Conservation (phyloP, 164 flowering plant species). For the Chloranthus sessilifolius region DNA sequence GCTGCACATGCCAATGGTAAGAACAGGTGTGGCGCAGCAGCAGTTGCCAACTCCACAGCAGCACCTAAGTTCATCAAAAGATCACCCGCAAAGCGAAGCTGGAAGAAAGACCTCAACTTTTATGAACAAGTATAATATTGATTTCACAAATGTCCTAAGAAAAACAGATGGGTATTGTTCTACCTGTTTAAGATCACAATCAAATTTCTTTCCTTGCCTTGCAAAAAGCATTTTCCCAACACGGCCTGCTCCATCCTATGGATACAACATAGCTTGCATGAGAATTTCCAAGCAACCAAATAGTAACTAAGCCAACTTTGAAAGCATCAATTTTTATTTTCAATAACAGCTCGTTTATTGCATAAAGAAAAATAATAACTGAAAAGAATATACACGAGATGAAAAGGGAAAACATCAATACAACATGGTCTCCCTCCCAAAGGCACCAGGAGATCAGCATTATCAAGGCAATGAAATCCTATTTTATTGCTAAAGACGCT, state of each 20-base stretch:
- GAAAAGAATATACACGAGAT: no score
- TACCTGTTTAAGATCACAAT: conserved; percentile 97
- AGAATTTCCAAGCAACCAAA: no score
- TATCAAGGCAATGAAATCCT: no score
- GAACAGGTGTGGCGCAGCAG: conserved; percentile 91
- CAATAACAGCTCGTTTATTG: no score
- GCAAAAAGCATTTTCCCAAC: conserved; percentile 96
- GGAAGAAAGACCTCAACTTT: conserved; percentile 15
- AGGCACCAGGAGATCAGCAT: no score
- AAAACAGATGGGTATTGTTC: background rate
- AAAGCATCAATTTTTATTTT: no score
- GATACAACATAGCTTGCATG: background rate
- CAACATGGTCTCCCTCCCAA: no score
- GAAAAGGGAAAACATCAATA: no score
- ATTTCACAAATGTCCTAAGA: background rate
- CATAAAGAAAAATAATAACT: no score
- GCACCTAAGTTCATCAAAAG: conserved; percentile 98
- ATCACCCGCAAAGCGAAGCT: conserved; percentile 96
- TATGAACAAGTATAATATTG: background rate
- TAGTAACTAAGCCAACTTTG: no score
- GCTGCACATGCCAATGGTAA: conserved; percentile 99
- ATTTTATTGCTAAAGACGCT: no score
- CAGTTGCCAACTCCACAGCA: conserved; percentile 91
- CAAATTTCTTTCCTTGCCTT: conserved; percentile 97
- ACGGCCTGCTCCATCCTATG: conserved; percentile 98